A percentile compares a stretch with the other conserved stretches of the same genome.
These are phyloP conservation scores for Fusarium dimerum DNA, from an alignment of 2,329 filamentous ascomycete species.

Conservation along the genomic window DNA sequence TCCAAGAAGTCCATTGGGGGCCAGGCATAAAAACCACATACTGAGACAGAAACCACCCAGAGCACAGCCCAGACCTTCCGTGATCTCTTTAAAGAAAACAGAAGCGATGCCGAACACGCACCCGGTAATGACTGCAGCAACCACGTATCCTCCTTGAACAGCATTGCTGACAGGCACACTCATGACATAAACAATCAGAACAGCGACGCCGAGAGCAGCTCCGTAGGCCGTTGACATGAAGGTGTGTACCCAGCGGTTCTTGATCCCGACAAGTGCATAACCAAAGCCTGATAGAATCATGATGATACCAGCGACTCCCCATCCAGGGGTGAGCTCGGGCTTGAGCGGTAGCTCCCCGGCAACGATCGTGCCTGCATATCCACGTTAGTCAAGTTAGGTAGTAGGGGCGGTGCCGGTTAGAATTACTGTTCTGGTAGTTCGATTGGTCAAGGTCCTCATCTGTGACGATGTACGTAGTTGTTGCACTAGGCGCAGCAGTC, in stretches of 20 bases:
- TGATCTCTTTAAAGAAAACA: slow-evolving; percentile 80
- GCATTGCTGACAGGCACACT: slow-evolving; percentile 71
- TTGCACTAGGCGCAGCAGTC: slow-evolving; percentile 17
- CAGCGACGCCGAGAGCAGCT: slow-evolving; percentile 70
- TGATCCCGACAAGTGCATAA: slow-evolving; percentile 79
- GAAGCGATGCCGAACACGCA: slow-evolving; percentile 71
- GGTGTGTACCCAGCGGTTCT: slow-evolving; percentile 75
- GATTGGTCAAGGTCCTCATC: slow-evolving; percentile 29
- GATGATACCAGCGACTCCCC: slow-evolving; percentile 76
- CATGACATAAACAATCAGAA: slow-evolving; percentile 90
- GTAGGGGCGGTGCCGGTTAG: not conserved
- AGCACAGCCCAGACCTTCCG: slow-evolving; percentile 79
- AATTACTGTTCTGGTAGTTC: slow-evolving; percentile 38
- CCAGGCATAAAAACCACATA: slow-evolving; percentile 88
- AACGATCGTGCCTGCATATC: slow-evolving; percentile 44
- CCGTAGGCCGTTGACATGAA: slow-evolving; percentile 80
- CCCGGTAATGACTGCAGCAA: slow-evolving; percentile 74
- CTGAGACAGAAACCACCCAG: slow-evolving; percentile 81
- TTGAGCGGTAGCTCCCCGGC: slow-evolving; percentile 65
- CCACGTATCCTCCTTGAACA: slow-evolving; percentile 84
- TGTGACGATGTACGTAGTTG: slow-evolving; percentile 16
- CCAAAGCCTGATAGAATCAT: slow-evolving; percentile 71
- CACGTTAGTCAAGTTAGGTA: slow-evolving; percentile 3
- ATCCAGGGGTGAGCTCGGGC: slow-evolving; percentile 76
- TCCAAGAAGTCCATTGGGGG: slow-evolving; percentile 71